phyloP scores from a whole-genome alignment of 2,329 filamentous ascomycete genomes.

The Pestalotiopsis sp. region DNA sequence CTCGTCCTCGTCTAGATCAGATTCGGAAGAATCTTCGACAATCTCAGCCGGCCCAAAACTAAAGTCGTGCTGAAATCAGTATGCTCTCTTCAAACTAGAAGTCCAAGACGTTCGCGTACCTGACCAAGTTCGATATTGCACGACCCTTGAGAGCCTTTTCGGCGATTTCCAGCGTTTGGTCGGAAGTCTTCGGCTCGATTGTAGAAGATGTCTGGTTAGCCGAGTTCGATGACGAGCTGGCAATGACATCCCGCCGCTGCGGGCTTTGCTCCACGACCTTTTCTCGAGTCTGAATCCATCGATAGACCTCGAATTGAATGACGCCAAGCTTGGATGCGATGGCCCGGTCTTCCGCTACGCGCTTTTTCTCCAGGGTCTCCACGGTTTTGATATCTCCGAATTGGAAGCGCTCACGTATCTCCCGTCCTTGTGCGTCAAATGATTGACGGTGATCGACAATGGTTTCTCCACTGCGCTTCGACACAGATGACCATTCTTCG shows the following conservation, averaged over 20 bases:
- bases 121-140: not conserved
- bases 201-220: not conserved
- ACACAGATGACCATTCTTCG: too few relatives aligned
- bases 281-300: too few relatives aligned
- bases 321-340: not conserved
- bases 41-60: not conserved
- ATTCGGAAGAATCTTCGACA: not conserved
- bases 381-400: not conserved
- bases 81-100: not conserved
- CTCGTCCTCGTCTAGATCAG: not conserved
- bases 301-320: too few relatives aligned
- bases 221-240: too few relatives aligned
- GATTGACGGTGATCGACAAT: not conserved
- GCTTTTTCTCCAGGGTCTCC: not conserved
- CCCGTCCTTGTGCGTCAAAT: not conserved
- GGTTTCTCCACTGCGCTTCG: not conserved
- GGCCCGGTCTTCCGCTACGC: not conserved
- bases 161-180: not conserved
- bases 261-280: too few relatives aligned
- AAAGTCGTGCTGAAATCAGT: not conserved
- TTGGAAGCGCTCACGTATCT: not conserved
- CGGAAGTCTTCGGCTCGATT: not conserved
- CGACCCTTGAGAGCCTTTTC: not conserved
- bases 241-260: too few relatives aligned
- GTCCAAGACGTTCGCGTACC: not conserved